Base-by-base conservation (phyloP, 805 yeast species). In the Barnettozyma vustinii region DNA sequence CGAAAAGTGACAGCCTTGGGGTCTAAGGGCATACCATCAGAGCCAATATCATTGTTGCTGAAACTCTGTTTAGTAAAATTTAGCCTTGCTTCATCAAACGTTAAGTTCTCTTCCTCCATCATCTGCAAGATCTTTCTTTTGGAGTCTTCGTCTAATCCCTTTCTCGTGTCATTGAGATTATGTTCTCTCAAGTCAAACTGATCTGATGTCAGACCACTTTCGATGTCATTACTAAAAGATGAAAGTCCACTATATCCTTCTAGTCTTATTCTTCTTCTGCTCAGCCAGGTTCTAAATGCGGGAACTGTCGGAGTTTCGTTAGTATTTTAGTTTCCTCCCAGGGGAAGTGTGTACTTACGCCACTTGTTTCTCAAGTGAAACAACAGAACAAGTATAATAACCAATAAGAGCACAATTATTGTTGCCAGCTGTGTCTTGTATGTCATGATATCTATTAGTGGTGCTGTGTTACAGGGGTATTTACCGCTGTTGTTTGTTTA, bases 31-130 rank as follows among this genome's bases (percentile, higher is more conserved):
- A 76, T 64, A 0, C 92, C 92, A 61, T 83, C 83, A 0, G 79
- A 73, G 2, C 77, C 84, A 39, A 86, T 80, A 10, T 72, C 74
- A 59, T 83, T 75, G 15, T 68, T 62, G 1, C 69, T 67, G 61
- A 87, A 71, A 53, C 67, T 66, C 15, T 62, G 53, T 45, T 68
- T 70, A 5, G 79, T 74, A 58, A 76, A 82, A 47, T 71, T 58
- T 4, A 77, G 62, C 52, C 96, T 70, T 1, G 96, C 95, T 39
- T 79, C 79, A 61, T 87, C 95, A 60, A 87, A 87, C 1, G 76
- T 58, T 26, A 84, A 52, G 33, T 69, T 61, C 15, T 75, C 66
- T 6, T 62, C 58, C 7, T 70, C 60, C 94, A 87, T 87, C 8
- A 84, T 68, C 26, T 63, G 52, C 49, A 70, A 68, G 2, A 87